Conservation (phyloP, 768 basidiomycete species). For the Lactifluus subvellereus region DNA sequence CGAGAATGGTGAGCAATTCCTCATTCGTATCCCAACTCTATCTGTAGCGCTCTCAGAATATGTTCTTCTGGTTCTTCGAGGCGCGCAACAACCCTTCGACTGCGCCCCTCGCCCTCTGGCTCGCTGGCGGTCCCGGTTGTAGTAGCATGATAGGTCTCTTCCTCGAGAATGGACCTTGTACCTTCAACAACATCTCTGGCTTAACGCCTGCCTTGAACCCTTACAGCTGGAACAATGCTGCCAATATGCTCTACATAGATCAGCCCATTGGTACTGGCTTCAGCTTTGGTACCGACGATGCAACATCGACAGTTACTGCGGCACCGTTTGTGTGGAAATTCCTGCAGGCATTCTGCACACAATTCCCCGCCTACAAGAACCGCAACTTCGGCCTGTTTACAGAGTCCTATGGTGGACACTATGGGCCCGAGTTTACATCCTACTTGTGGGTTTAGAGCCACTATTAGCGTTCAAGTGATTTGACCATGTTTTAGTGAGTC, state of each 20-base stretch:
- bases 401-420: slow-evolving; percentile 37
- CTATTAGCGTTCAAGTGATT: background rate
- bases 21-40: background rate
- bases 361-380: slow-evolving; percentile 37
- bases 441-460: slow-evolving; percentile 4
- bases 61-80: slow-evolving; percentile 14
- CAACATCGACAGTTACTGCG: background rate
- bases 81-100: background rate
- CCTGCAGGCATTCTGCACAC: slow-evolving; percentile 15
- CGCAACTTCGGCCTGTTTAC: slow-evolving; percentile 47
- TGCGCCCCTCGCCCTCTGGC: slow-evolving; percentile 8
- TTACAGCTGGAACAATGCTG: slow-evolving; percentile 15
- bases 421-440: slow-evolving; percentile 25
- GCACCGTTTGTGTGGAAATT: slow-evolving; percentile 1
- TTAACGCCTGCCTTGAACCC: slow-evolving; percentile 5
- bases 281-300: background rate
- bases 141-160: slow-evolving; percentile 9
- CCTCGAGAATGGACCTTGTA: slow-evolving; percentile 19
- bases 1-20: background rate
- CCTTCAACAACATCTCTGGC: slow-evolving; percentile 14
- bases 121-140: slow-evolving; percentile 9
- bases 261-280: slow-evolving; percentile 12
- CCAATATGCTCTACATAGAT: slow-evolving; percentile 23
- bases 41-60: background rate
- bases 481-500: background rate